A percentile compares a stretch with the other conserved stretches of the same genome.
Evolutionary conservation across 306 rosid genomes (phyloP).

Genomic region (Sechiopsis laciniata): DNA sequence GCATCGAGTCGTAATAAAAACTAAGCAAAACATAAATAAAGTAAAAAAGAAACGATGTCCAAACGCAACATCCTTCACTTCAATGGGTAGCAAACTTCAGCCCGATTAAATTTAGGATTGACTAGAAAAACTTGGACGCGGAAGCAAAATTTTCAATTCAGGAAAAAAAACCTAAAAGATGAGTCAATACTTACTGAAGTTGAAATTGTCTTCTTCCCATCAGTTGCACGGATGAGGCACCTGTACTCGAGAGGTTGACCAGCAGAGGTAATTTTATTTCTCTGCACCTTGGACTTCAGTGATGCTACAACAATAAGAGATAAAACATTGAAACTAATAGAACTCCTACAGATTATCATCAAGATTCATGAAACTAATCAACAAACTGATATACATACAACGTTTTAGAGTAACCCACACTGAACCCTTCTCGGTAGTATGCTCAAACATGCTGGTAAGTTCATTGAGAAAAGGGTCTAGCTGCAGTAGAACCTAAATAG

Average conservation of each 20-base stretch:
- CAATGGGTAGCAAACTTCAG: neutral
- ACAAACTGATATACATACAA: slow-evolving; percentile 42
- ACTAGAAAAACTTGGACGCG: neutral
- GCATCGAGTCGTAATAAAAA: neutral
- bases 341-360: slow-evolving; percentile 16
- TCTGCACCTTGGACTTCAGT: slow-evolving; percentile 63
- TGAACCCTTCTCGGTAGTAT: slow-evolving; percentile 67
- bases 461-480: slow-evolving; percentile 93
- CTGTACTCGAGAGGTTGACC: slow-evolving; percentile 69
- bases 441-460: slow-evolving; percentile 88
- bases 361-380: neutral
- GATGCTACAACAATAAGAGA: slow-evolving; percentile 47
- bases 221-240: slow-evolving; percentile 90
- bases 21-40: neutral
- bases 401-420: slow-evolving; percentile 96
- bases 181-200: slow-evolving; percentile 54
- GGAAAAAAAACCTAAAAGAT: neutral
- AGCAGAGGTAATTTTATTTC: slow-evolving; percentile 54
- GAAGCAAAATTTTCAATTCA: neutral
- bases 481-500: slow-evolving; percentile 68
- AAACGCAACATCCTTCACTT: neutral
- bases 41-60: neutral
- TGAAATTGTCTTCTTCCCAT: slow-evolving; percentile 84
- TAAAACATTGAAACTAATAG: slow-evolving; percentile 21
- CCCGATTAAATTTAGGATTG: neutral